Evolutionary conservation across 73 alveolate species (phyloP), one percentile per base, ranked within the genome.

Genomic region (Tetrahymena borealis): DNA sequence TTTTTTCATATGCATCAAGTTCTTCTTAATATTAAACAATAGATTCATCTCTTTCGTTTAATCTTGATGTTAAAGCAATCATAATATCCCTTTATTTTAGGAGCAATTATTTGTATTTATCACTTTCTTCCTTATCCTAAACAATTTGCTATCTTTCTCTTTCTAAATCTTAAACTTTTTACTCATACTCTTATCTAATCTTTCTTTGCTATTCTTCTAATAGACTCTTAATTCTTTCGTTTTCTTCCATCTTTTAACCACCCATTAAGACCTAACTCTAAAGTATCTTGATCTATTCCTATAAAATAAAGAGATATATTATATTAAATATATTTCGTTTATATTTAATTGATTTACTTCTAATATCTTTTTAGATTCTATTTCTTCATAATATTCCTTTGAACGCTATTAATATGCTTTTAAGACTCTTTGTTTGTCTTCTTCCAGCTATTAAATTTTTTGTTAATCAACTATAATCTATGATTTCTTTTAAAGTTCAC

Each of bases 21-120:
- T 98, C 99, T 91, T 97, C 99, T 96, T 99, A 98, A 93, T 97
- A 94, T 79, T 98, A 96, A 24, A 99, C 97, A 41, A 99, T 99
- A 40, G 99, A 95, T 93, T 99, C 99, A 94, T 99, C 99, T 90
- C 99, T 96, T 94, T 99, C 99, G 93, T 99, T 99, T 77, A 99
- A 97, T 94, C 99, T 95, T 78, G 97, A 97, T 3, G 99, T 99
- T 43, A 99, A 97, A 4, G 99, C 99, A 32, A 98, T 98, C 99
- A 99, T 99, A 40, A 99, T 99, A 97, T 99, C 99, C 91, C 99
- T 97, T 92, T 99, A 98, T 94, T 99, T 98, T 38, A 98, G 91
- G 78, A 99, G 96, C 43, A 99, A 97, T 94, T 99, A 98, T 97
- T 99, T 99, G 95, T 98, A 98, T 93, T 98, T 97, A 91, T 99